Evolutionary conservation across 768 basidiomycete genomes (phyloP).

Genomic region (Mycena metata): DNA sequence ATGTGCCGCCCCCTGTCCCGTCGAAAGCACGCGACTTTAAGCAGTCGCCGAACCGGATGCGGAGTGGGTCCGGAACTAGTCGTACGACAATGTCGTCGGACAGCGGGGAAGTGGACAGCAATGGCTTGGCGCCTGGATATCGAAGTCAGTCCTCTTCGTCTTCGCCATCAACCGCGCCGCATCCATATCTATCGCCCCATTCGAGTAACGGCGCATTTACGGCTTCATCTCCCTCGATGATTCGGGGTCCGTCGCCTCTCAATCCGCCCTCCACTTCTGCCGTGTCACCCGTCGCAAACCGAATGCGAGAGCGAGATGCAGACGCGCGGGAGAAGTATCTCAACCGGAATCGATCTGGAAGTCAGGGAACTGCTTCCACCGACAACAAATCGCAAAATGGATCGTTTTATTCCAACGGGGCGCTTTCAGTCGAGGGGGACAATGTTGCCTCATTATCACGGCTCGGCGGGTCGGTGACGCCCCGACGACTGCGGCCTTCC

Average conservation of each 20-base stretch:
- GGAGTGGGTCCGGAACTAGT: constrained; percentile 87
- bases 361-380: constrained; percentile 78
- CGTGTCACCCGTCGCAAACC: constrained; percentile 82
- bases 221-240: constrained; percentile 61
- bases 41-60: constrained; percentile 66
- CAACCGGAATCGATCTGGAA: constrained; percentile 85
- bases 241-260: constrained; percentile 50
- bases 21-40: constrained; percentile 58
- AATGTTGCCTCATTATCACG: constrained; percentile 64
- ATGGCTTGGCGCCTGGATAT: constrained; percentile 54
- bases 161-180: constrained; percentile 73
- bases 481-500: constrained; percentile 77
- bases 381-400: constrained; percentile 78
- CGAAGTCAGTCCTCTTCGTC: constrained; percentile 68
- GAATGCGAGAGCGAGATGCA: constrained; percentile 87
- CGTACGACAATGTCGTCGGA: constrained; percentile 83
- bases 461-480: constrained; percentile 66
- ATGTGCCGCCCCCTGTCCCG: constrained; percentile 61
- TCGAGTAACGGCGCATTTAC: constrained; percentile 47
- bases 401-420: constrained; percentile 61
- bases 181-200: constrained; percentile 51
- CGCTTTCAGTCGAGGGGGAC: constrained; percentile 67
- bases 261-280: constrained; percentile 59
- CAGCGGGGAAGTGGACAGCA: constrained; percentile 72
- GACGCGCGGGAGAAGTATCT: constrained; percentile 91